phyloP scores from a whole-genome alignment of 345 rosid species.

The Aquilaria yunnanensis region DNA sequence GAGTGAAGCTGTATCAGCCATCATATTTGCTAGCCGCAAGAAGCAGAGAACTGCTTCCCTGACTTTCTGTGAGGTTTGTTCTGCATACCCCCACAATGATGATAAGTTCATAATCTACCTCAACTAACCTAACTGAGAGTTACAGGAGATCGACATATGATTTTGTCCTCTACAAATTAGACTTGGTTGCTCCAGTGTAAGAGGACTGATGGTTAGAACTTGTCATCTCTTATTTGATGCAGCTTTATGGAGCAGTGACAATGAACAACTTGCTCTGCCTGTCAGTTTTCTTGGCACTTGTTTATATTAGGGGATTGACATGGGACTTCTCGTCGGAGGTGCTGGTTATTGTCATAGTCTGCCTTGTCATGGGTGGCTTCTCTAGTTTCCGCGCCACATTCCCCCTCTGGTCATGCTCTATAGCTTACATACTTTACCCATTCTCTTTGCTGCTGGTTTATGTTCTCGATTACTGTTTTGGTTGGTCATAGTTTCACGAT shows the following conservation, averaged over 20 bases:
- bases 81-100: not conserved
- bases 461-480: constrained; percentile 68
- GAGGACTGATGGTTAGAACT: no score
- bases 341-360: constrained; percentile 72
- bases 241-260: constrained; percentile 90
- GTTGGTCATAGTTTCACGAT: constrained; percentile 60
- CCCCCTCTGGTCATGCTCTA: constrained; percentile 83
- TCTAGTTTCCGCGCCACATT: constrained; percentile 85
- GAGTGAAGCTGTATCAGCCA: constrained; percentile 92
- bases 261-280: constrained; percentile 91
- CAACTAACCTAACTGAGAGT: no score
- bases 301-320: constrained; percentile 64
- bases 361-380: constrained; percentile 72
- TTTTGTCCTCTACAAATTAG: no score
- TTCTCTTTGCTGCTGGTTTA: constrained; percentile 82
- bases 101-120: no score
- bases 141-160: no score
- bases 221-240: constrained; percentile 21
- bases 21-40: constrained; percentile 77
- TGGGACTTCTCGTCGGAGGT: constrained; percentile 99
- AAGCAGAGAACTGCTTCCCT: constrained; percentile 72
- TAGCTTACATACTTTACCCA: constrained; percentile 73
- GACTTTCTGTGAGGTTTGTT: constrained; percentile 83
- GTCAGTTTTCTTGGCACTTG: constrained; percentile 83
- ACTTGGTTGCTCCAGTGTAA: no score